These are phyloP conservation scores for Avena eriantha DNA, from an alignment of 176 grass and related monocot genomes.

Conservation along the genomic window DNA sequence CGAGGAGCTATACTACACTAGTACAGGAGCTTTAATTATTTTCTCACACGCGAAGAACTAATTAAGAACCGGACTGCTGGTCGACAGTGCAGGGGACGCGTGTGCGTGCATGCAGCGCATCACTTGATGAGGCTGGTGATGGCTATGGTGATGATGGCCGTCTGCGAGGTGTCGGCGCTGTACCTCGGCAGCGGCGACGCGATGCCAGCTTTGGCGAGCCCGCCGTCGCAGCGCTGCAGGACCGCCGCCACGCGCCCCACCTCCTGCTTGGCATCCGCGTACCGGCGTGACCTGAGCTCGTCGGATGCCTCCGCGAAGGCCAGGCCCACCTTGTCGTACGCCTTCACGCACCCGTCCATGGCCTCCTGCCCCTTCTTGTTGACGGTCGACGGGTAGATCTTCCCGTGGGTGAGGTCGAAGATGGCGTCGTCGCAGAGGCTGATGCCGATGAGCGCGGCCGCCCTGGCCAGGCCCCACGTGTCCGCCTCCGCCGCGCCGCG, in stretches of 20 bases:
- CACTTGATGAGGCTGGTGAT: conserved; percentile 46
- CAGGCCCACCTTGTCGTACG: conserved; percentile 36
- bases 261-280: conserved; percentile 22
- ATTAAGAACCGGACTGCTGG: background rate
- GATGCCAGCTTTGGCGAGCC: background rate
- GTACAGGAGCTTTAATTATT: background rate
- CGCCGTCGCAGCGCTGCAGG: conserved; percentile 34
- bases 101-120: background rate
- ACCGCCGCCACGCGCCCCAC: conserved; percentile 27
- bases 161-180: conserved; percentile 33
- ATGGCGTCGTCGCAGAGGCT: conserved; percentile 46
- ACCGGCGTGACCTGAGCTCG: conserved; percentile 34
- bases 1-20: background rate
- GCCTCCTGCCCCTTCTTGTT: conserved; percentile 21
- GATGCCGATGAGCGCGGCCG: conserved; percentile 52
- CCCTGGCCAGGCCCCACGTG: conserved; percentile 42
- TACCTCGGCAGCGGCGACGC: conserved; percentile 42
- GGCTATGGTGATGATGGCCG: conserved; percentile 45
- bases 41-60: background rate
- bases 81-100: background rate
- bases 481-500: conserved; percentile 49
- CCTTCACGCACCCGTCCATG: conserved; percentile 31
- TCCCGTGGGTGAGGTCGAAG: conserved; percentile 40
- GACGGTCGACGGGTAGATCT: conserved; percentile 34
- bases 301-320: conserved; percentile 52